Evolutionary conservation across 1,139 yeast species (phyloP), one percentile per base, ranked within the genome.

Genomic region (Martiniozyma asiatica): DNA sequence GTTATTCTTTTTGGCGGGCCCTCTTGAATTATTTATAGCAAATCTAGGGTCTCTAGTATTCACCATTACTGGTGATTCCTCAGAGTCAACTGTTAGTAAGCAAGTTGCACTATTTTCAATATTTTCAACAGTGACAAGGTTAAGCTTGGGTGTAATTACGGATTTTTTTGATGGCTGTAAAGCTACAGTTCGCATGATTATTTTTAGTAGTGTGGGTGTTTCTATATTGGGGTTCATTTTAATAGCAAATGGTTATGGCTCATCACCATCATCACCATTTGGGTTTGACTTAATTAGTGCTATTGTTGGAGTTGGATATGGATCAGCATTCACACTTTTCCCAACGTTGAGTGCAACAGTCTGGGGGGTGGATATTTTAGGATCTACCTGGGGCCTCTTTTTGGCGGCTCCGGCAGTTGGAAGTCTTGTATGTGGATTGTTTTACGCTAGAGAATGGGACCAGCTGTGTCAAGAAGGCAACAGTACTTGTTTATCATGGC

Each of bases 361-460:
- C 1, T 89, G 96, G 95, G 96, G 97, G 0, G 70, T 81, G 22
- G 87, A 80, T 34, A 68, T 82, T 30, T 73, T 89, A 50, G 97
- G 97, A 0, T 79, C 94, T 2, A 79, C 92, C 2, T 89, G 95
- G 87, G 97, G 97, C 3, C 62, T 81, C 19, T 80, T 84, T 47
- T 74, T 87, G 71, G 63, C 82, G 20, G 94, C 94, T 0, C 96
- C 97, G 1, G 96, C 97, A 0, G 42, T 84, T 3, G 95, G 96
- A 1, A 66, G 93, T 1, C 63, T 81, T 6, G 42, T 69, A 1
- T 82, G 68, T 46, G 89, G 94, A 3, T 48, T 80, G 35, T 43
- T 75, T 14, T 87, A 79, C 51, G 96, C 95, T 0, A 50, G 55
- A 19, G 58, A 73, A 18, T 42, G 94, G 85, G 44, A 28, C 34